Conservation (phyloP, 768 basidiomycete species). For the Macrolepiota fuliginosa region DNA sequence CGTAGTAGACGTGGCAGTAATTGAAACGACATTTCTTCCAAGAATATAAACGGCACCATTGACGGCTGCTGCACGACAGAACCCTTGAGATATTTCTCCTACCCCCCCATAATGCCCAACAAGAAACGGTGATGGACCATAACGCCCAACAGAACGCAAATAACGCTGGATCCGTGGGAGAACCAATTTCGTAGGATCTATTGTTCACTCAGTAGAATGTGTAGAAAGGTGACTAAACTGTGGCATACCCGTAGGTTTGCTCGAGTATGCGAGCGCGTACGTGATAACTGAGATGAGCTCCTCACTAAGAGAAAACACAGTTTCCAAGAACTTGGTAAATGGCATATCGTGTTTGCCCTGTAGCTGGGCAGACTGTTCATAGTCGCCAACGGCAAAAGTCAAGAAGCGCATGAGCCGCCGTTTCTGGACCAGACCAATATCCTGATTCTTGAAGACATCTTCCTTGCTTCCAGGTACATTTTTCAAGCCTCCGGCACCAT, state of each 20-base stretch:
- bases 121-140: conserved; percentile 80
- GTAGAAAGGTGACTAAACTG: not conserved
- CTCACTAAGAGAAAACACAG: conserved; percentile 59
- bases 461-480: conserved; percentile 89
- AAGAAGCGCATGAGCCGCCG: conserved; percentile 90
- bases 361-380: conserved; percentile 61
- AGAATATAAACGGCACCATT: conserved; percentile 72
- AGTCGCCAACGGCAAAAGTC: conserved; percentile 74
- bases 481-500: conserved; percentile 43
- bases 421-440: conserved; percentile 79
- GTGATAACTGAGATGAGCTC: conserved; percentile 60
- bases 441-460: conserved; percentile 85
- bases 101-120: conserved; percentile 94
- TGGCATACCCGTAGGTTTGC: conserved; percentile 51
- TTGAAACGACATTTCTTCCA: conserved; percentile 42
- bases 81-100: conserved; percentile 92
- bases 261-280: conserved; percentile 77
- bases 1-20: conserved; percentile 16
- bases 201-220: not conserved
- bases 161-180: conserved; percentile 71
- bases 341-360: conserved; percentile 50
- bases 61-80: conserved; percentile 85
- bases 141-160: conserved; percentile 78
- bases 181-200: conserved; percentile 68
- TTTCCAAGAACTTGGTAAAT: conserved; percentile 63